Percentiles rank a stretch among this genome's conserved stretches.
Conservation (phyloP, 164 flowering plant genomes). For the Dillenia suffruticosa region DNA sequence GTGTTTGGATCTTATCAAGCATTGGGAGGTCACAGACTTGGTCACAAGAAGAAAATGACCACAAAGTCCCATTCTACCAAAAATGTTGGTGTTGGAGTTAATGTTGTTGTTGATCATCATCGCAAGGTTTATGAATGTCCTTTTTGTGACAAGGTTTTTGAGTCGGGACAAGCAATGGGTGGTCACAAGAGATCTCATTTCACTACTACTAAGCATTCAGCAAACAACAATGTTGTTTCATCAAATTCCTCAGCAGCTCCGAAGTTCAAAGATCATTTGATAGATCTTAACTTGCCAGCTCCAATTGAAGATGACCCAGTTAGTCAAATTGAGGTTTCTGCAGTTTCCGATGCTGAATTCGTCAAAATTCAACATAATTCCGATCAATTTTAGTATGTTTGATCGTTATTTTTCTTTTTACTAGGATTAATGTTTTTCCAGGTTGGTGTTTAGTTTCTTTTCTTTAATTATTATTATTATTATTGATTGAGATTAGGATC, state of each 20-base stretch:
- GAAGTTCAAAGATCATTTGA: slow-evolving; percentile 14
- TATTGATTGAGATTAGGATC: too few relatives aligned
- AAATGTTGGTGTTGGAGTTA: too few relatives aligned
- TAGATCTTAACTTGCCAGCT: slow-evolving; percentile 71
- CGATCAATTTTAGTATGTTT: too few relatives aligned
- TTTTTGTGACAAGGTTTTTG: slow-evolving; percentile 42
- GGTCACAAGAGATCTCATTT: slow-evolving; percentile 62
- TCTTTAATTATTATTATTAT: too few relatives aligned
- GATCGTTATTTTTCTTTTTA: too few relatives aligned
- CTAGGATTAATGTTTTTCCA: too few relatives aligned
- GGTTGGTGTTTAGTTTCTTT: too few relatives aligned
- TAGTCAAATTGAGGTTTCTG: slow-evolving; percentile 38
- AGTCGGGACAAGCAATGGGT: slow-evolving; percentile 65
- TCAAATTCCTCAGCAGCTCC: neutral
- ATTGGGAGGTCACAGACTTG: slow-evolving; percentile 5
- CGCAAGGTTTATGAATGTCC: slow-evolving; percentile 42
- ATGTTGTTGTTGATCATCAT: slow-evolving; percentile 15
- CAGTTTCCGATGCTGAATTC: slow-evolving; percentile 23
- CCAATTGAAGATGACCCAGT: slow-evolving; percentile 38
- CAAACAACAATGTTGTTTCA: too few relatives aligned
- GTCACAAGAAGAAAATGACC: neutral
- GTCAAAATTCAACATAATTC: neutral
- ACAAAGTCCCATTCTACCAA: too few relatives aligned
- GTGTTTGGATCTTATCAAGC: neutral
- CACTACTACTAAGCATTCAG: neutral